phyloP scores from a whole-genome alignment of 2,329 filamentous ascomycete genomes.

The Fusarium sp. region DNA sequence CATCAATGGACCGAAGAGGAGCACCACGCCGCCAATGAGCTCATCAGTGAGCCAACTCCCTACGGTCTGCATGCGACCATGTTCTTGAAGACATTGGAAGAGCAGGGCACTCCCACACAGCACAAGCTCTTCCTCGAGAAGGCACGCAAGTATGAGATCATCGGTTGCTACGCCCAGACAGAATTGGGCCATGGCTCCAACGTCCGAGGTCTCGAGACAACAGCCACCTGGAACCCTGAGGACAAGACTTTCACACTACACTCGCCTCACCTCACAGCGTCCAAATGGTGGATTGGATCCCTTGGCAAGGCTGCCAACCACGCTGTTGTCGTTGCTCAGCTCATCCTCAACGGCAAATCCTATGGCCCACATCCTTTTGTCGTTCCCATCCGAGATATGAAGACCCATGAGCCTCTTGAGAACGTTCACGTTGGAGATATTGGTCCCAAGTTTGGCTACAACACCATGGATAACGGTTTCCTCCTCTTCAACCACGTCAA shows the following conservation, averaged over 20 bases:
- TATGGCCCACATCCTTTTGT: slow-evolving; percentile 85
- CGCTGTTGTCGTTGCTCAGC: slow-evolving; percentile 84
- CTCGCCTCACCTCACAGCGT: slow-evolving; percentile 80
- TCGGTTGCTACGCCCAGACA: slow-evolving; percentile 86
- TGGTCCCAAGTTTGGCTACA: slow-evolving; percentile 84
- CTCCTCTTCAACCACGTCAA: slow-evolving; percentile 81
- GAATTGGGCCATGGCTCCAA: slow-evolving; percentile 86
- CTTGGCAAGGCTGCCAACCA: slow-evolving; percentile 83
- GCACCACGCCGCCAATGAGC: slow-evolving; percentile 73
- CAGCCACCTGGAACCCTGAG: slow-evolving; percentile 79
- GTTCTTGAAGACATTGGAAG: slow-evolving; percentile 71
- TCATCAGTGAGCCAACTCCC: slow-evolving; percentile 81
- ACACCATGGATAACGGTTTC: slow-evolving; percentile 88
- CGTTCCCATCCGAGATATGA: slow-evolving; percentile 78
- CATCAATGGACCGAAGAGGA: slow-evolving; percentile 80
- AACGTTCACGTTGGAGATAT: slow-evolving; percentile 84
- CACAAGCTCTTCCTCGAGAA: slow-evolving; percentile 79
- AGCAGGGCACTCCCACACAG: slow-evolving; percentile 81
- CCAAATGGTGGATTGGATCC: slow-evolving; percentile 90
- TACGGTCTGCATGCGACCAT: slow-evolving; percentile 77
- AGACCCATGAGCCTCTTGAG: slow-evolving; percentile 78
- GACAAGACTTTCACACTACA: slow-evolving; percentile 84
- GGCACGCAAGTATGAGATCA: slow-evolving; percentile 78
- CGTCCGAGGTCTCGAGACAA: slow-evolving; percentile 80
- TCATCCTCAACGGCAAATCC: slow-evolving; percentile 76